These are phyloP conservation scores for Diutina ranongensis DNA, from an alignment of 1,139 yeast species.

Conservation along the genomic window DNA sequence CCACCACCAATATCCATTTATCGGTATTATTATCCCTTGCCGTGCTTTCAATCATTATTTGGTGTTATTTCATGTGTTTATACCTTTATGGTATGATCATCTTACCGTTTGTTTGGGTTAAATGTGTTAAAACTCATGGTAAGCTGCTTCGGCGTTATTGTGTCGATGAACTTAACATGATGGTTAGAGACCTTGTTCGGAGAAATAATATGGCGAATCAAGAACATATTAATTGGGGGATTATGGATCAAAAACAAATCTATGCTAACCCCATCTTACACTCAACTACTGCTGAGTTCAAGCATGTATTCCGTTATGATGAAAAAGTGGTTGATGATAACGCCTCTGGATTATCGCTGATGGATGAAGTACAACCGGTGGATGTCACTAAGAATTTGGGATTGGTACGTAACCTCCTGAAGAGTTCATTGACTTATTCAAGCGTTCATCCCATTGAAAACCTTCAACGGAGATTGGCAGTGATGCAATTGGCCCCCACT, in stretches of 20 bases:
- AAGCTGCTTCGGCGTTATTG: conserved; percentile 45
- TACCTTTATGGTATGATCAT: conserved; percentile 47
- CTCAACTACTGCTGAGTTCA: conserved; percentile 6
- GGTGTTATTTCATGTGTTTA: conserved; percentile 57
- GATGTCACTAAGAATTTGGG: conserved; percentile 3
- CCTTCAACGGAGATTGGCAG: no score
- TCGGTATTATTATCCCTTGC: conserved; percentile 65
- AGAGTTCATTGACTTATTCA: conserved; percentile 3
- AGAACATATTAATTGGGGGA: conserved; percentile 24
- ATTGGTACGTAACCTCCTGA: no score
- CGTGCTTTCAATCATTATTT: conserved; percentile 65
- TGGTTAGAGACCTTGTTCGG: conserved; percentile 40
- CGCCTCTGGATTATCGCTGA: background rate
- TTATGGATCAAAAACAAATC: conserved; percentile 17
- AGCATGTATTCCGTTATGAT: background rate
- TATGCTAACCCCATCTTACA: conserved; percentile 19
- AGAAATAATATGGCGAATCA: conserved; percentile 33
- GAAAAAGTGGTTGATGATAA: background rate
- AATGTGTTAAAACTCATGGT: conserved; percentile 26
- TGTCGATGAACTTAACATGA: conserved; percentile 41
- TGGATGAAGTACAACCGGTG: background rate
- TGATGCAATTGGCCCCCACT: no score
- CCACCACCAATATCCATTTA: conserved; percentile 47
- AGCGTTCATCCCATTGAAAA: no score
- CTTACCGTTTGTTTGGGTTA: conserved; percentile 43